These are phyloP conservation scores for Pittosporum tobira DNA, from an alignment of 129 eudicot species.

Conservation along the genomic window DNA sequence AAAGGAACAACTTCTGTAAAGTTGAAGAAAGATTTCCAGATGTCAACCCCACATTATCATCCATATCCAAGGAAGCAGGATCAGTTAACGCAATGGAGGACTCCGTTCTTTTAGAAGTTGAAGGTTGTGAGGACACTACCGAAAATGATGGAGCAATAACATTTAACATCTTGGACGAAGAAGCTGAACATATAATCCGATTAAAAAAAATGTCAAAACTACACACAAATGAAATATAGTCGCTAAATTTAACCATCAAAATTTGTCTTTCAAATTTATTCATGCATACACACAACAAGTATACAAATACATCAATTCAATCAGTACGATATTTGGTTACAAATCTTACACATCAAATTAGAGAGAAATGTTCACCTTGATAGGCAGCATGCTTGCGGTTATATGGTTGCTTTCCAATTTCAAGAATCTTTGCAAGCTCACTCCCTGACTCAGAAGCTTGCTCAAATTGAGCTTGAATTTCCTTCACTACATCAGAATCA, in stretches of 20 bases:
- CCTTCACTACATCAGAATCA: slow-evolving; percentile 68
- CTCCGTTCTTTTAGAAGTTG: slow-evolving; percentile 26
- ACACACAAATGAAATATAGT: neutral
- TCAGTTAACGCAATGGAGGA: slow-evolving; percentile 13
- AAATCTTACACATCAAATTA: neutral
- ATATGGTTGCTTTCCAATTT: slow-evolving; percentile 73
- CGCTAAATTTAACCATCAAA: neutral
- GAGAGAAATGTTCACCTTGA: slow-evolving; percentile 39
- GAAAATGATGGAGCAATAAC: slow-evolving; percentile 50
- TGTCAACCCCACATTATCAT: slow-evolving; percentile 41
- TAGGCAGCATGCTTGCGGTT: slow-evolving; percentile 61
- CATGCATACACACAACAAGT: neutral
- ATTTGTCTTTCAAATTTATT: neutral
- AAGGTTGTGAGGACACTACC: slow-evolving; percentile 36
- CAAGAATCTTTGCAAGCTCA: slow-evolving; percentile 69
- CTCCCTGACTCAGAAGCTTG: slow-evolving; percentile 61
- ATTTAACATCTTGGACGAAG: slow-evolving; percentile 74
- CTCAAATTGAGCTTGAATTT: slow-evolving; percentile 63
- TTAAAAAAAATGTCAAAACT: neutral
- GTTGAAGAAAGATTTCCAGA: slow-evolving; percentile 75
- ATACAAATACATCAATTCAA: neutral
- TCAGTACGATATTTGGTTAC: neutral
- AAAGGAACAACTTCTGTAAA: slow-evolving; percentile 68
- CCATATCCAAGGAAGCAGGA: slow-evolving; percentile 26
- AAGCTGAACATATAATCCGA: slow-evolving; percentile 31